A percentile compares a stretch with the other conserved stretches of the same genome.
Evolutionary conservation across 441 rosid genomes (phyloP).

Genomic region (Gossypium schwendimanii): DNA sequence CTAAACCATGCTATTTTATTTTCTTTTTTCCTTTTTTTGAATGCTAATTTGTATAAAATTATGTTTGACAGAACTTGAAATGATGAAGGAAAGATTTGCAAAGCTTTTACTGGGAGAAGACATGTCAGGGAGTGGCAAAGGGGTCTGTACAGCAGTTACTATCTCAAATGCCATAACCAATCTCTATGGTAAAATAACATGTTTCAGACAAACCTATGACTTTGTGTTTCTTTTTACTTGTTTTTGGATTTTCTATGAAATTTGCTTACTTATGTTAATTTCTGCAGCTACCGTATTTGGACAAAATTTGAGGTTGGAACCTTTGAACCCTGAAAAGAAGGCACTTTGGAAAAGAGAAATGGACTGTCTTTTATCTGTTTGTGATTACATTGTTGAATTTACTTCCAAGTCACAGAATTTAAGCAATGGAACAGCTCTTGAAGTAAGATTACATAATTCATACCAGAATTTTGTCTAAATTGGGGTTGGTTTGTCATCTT

Average conservation of each 20-base stretch:
- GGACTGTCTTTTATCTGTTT: constrained; percentile 55
- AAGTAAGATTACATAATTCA: constrained; percentile 28
- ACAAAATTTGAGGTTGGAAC: constrained; percentile 51
- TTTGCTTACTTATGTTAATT: background rate
- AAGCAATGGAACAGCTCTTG: constrained; percentile 38
- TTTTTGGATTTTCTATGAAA: background rate
- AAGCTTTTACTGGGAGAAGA: constrained; percentile 69
- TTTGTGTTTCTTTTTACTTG: background rate
- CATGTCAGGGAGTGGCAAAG: constrained; percentile 74
- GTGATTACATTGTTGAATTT: constrained; percentile 49
- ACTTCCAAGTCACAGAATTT: constrained; percentile 36
- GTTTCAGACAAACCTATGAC: background rate
- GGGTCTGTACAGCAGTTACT: constrained; percentile 54
- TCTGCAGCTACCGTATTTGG: constrained; percentile 59
- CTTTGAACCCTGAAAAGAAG: constrained; percentile 46
- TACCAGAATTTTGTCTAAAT: background rate
- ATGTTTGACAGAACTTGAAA: constrained; percentile 35
- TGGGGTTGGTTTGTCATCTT: background rate
- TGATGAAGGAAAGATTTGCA: constrained; percentile 62
- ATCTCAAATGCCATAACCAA: constrained; percentile 67
- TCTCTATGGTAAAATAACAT: constrained; percentile 43
- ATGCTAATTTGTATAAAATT: background rate
- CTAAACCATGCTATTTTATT: background rate
- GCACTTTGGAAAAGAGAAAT: constrained; percentile 62
- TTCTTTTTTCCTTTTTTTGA: background rate